Base-by-base conservation (phyloP, 179 eudicot genomes). In the Drosera spatulata region DNA sequence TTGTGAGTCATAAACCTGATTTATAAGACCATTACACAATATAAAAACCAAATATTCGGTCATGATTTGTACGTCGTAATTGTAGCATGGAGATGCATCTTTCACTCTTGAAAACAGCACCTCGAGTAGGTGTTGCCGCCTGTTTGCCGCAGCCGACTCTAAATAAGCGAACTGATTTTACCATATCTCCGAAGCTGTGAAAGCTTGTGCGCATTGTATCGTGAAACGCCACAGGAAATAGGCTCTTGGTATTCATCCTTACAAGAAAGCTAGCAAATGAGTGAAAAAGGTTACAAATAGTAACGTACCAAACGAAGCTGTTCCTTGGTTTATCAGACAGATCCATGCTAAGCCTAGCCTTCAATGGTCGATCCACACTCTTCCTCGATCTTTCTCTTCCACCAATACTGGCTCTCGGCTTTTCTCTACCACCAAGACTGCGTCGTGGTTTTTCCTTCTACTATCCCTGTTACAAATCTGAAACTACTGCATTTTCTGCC, bases 231-330 rank as follows among this genome's bases (percentile, higher is more conserved):
- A 1, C 6, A 15, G 33, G 39, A 3, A 5, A 6, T 55, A 3
- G 4, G 39, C 52, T 49, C 10, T 9, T 14, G 4, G 52, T 3
- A 9, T 49, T 12, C 45, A 37, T 4, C 5, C 55, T 41, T 5
- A 3, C 7, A 22, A 0, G 33, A 22, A 7, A 3, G n/a, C 2
- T 55, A n/a, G 33, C 6, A 10, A 9, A 39, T 13, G 2, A 22
- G 50, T 15, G 7, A 59, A 33, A 3, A 2, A 39, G 37, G 22
- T 22, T 33, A 11, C 9, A 55, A 55, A 11, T 10, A 38, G 45
- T 44, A 49, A 39, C 70, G 51, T 58, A 72, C 83, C 80, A 58
- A 53, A 76, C 80, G 60, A 79, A 62, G 74, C 80, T 73, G 46
- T 65, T 73, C 55, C 77, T 68, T 39, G 60, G 56, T 66, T 58